These are phyloP conservation scores for Emergomyces orientalis DNA, from an alignment of 2,329 filamentous ascomycete species.

Conservation along the genomic window DNA sequence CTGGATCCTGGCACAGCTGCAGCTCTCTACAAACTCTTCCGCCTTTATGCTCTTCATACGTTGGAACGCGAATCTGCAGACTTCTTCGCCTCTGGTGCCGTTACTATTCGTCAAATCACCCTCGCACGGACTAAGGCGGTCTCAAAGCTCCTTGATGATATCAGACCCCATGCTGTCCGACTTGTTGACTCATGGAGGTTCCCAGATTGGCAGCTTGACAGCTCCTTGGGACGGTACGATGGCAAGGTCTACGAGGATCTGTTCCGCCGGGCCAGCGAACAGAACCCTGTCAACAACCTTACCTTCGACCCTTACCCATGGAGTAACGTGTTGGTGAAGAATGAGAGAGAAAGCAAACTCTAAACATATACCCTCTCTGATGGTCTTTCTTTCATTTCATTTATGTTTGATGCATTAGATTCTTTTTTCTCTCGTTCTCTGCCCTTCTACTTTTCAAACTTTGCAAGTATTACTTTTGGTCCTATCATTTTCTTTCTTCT, in stretches of 20 bases:
- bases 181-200: constrained; percentile 69
- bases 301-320: constrained; percentile 65
- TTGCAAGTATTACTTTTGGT: background rate
- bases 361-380: constrained; percentile 15
- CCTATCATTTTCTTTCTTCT: background rate
- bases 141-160: constrained; percentile 60
- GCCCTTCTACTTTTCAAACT: background rate
- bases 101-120: constrained; percentile 63
- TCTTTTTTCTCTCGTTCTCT: background rate
- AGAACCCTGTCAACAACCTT: constrained; percentile 64
- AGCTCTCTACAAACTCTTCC: constrained; percentile 58
- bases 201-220: constrained; percentile 69
- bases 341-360: constrained; percentile 35
- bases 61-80: constrained; percentile 61
- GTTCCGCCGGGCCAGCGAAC: constrained; percentile 60
- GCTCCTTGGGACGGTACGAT: constrained; percentile 58
- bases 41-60: constrained; percentile 55
- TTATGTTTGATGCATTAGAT: constrained; percentile 3
- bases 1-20: constrained; percentile 49
- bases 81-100: constrained; percentile 61
- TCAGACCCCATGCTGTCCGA: constrained; percentile 62
- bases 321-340: constrained; percentile 52
- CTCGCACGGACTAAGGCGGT: constrained; percentile 58
- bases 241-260: constrained; percentile 71
- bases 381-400: constrained; percentile 13